phyloP scores from a whole-genome alignment of 2,329 filamentous ascomycete species.

The Drechslera avenae region DNA sequence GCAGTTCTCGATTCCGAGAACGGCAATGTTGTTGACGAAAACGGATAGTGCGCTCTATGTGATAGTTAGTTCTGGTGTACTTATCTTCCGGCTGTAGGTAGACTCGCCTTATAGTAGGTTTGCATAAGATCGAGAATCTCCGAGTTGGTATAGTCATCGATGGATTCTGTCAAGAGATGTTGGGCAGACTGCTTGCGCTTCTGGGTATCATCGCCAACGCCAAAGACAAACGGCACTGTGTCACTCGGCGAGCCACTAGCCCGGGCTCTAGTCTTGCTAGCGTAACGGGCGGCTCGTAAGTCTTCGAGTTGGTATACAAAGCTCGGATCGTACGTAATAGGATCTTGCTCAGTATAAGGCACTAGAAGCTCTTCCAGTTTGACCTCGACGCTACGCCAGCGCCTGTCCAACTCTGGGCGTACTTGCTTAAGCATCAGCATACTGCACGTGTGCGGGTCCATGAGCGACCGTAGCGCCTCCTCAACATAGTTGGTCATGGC shows the following conservation, averaged over 20 bases:
- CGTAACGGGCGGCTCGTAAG: slow-evolving; percentile 18
- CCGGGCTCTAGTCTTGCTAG: not conserved
- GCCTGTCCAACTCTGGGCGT: slow-evolving; percentile 22
- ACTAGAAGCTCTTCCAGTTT: slow-evolving; percentile 33
- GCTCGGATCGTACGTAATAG: slow-evolving; percentile 30
- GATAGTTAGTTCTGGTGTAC: slow-evolving; percentile 8
- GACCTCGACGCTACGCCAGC: slow-evolving; percentile 12
- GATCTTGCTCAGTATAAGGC: slow-evolving; percentile 25
- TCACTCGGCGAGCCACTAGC: not conserved
- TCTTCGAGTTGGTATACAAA: slow-evolving; percentile 25
- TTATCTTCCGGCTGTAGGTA: not conserved
- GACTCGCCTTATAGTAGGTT: slow-evolving; percentile 34
- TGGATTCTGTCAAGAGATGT: slow-evolving; percentile 25
- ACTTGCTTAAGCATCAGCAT: slow-evolving; percentile 26
- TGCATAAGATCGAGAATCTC: slow-evolving; percentile 36
- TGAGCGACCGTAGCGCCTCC: slow-evolving; percentile 15
- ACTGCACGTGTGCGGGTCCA: slow-evolving; percentile 23
- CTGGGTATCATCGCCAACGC: not conserved
- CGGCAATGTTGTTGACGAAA: slow-evolving; percentile 36
- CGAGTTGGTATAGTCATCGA: slow-evolving; percentile 30
- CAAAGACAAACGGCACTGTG: not conserved
- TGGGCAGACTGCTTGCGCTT: not conserved
- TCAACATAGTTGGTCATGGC: slow-evolving; percentile 26
- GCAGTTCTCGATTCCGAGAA: slow-evolving; percentile 35
- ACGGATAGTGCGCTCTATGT: slow-evolving; percentile 28